Conservation (phyloP, 2,329 filamentous ascomycete species). For the Didymella lethalis region DNA sequence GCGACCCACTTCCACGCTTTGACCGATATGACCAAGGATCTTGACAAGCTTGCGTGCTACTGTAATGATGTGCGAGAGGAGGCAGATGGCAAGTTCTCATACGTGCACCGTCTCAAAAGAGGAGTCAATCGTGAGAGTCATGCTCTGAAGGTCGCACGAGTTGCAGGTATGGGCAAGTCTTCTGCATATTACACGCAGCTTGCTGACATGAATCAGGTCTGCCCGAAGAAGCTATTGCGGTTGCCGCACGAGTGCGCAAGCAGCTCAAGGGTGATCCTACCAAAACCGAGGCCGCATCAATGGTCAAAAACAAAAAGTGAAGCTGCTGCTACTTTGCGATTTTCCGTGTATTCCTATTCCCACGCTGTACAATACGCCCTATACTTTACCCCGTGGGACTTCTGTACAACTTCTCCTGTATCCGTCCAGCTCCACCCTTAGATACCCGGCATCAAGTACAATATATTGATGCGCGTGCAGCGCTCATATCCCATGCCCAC, state of each 20-base stretch:
- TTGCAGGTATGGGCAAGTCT: constrained; percentile 67
- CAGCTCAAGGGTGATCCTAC: constrained; percentile 26
- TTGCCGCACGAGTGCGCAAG: constrained; percentile 69
- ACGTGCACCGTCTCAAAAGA: constrained; percentile 80
- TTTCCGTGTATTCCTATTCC: not conserved
- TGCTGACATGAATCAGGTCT: constrained; percentile 58
- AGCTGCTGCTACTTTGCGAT: not conserved
- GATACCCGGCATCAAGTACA: constrained; percentile 18
- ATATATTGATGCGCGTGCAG: constrained; percentile 8
- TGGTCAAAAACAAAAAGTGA: not conserved
- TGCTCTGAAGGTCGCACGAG: constrained; percentile 88
- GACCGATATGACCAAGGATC: constrained; percentile 74
- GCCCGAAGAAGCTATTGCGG: constrained; percentile 73
- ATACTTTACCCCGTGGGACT: not conserved
- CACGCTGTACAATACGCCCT: not conserved
- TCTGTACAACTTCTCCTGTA: not conserved
- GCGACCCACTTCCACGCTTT: constrained; percentile 93
- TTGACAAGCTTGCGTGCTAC: constrained; percentile 72
- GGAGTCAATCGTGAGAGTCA: constrained; percentile 89
- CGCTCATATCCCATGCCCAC: constrained; percentile 1
- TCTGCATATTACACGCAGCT: not conserved
- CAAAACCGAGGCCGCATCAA: not conserved
- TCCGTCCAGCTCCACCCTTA: not conserved
- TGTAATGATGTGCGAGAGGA: constrained; percentile 91
- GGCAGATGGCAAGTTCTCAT: constrained; percentile 70